Base-by-base conservation (phyloP, 371 early-diverging fungal species). In the Polyrhizophydium stewartii region DNA sequence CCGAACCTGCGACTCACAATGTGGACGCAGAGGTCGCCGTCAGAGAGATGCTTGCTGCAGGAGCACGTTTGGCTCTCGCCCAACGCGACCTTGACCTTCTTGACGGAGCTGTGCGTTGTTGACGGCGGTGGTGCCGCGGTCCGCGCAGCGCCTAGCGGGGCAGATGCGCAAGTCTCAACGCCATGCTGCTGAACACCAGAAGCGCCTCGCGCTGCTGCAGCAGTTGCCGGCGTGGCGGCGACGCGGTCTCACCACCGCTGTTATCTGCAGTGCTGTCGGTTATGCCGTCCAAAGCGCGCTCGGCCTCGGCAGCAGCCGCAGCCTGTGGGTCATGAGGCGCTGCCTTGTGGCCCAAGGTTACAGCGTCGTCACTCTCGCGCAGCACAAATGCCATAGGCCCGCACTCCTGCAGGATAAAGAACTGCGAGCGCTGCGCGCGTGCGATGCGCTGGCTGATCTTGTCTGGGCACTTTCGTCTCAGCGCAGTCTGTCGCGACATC, bases 381-480 rank as follows among this genome's bases (percentile, higher is more conserved):
- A 74, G 50, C 16, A 77, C 59, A 62, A 77, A 72, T 21, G 72
- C 74, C 67, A 71, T 70, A 10, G 77, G 77, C 1, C 77, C 77
- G 21, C 66, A 40, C 52, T 77, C 77, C 62, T 77, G 77, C 5
- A 77, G 62, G 30, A 77, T 63, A 52, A 60, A 74, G 30, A 77
- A 53, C 33, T 55, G 77, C 27, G 65, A 52, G 35, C 40, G 46
- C n/a, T 50, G 57, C 12, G 77, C 77, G 24, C 64, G 28, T 21
- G 70, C 70, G 45, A 77, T 70, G 13, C 66, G 61, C 25, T 43
- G 27, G 57, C 56, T 51, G 24, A 77, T 46, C 16, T 12, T 22
- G 7, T 61, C 66, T 12, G 77, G 77, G 61, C 73, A 73, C 22
- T 32, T 61, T 19, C 65, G 63, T 27, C 70, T 62, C 31, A 55